A percentile compares a stretch with the other conserved stretches of the same genome.
Evolutionary conservation across 2,329 filamentous ascomycete species (phyloP).

Genomic region (Didymellaceae sp.): DNA sequence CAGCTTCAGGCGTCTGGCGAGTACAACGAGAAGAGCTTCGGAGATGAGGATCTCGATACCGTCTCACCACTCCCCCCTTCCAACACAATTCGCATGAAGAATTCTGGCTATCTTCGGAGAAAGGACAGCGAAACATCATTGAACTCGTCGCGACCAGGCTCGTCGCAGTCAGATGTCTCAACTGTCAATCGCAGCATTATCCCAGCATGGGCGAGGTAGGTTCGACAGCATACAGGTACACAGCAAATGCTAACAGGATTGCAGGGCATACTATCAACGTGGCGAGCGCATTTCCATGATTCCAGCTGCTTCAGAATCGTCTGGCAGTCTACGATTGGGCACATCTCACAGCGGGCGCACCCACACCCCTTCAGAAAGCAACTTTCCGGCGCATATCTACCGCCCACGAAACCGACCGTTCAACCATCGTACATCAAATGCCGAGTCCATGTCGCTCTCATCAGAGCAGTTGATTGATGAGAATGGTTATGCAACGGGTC

Average conservation of each 20-base stretch:
- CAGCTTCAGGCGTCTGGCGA: slow-evolving; percentile 28
- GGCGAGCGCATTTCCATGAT: slow-evolving; percentile 46
- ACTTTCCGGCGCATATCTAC: slow-evolving; percentile 47
- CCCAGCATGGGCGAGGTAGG: slow-evolving; percentile 48
- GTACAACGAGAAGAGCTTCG: slow-evolving; percentile 38
- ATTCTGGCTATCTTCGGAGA: slow-evolving; percentile 46
- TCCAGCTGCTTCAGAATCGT: slow-evolving; percentile 44
- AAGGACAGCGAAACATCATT: slow-evolving; percentile 43
- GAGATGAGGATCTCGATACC: slow-evolving; percentile 48
- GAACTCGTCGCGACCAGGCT: slow-evolving; percentile 44
- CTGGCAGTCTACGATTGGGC: slow-evolving; percentile 38
- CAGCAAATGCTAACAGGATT: slow-evolving; percentile 17
- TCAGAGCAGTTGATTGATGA: slow-evolving; percentile 40
- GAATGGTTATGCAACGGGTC: slow-evolving; percentile 36
- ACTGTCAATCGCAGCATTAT: slow-evolving; percentile 46
- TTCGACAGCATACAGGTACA: neutral
- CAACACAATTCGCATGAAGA: slow-evolving; percentile 46
- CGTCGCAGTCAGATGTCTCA: slow-evolving; percentile 45
- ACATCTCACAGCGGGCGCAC: slow-evolving; percentile 48
- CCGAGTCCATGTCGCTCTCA: slow-evolving; percentile 40
- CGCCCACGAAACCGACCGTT: slow-evolving; percentile 48
- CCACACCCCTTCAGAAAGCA: slow-evolving; percentile 46
- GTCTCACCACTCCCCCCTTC: slow-evolving; percentile 48
- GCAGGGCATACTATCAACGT: slow-evolving; percentile 46
- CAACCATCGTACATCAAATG: slow-evolving; percentile 33